A percentile compares a stretch with the other conserved stretches of the same genome.
phyloP scores from a whole-genome alignment of 2,329 filamentous ascomycete species.

The Rhexocercosporidium sp. region DNA sequence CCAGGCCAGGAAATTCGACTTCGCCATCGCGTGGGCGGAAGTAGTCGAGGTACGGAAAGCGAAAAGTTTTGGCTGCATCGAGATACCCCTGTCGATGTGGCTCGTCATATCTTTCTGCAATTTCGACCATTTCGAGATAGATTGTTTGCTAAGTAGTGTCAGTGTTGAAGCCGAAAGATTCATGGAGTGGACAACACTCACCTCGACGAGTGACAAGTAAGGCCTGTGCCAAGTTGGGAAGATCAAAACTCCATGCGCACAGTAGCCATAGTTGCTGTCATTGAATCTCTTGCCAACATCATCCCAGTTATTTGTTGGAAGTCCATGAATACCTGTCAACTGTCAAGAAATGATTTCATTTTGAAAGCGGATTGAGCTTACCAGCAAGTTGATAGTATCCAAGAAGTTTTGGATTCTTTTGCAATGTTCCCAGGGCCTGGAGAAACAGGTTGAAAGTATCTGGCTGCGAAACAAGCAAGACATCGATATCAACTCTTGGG shows the following conservation, averaged over 20 bases:
- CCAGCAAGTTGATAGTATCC: conserved; percentile 9
- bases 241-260: background rate
- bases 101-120: background rate
- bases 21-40: background rate
- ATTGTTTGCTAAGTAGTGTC: background rate
- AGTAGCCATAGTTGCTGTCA: conserved; percentile 3
- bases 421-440: conserved; percentile 5
- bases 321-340: conserved; percentile 9
- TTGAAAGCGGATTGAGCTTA: background rate
- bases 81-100: background rate
- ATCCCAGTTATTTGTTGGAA: conserved; percentile 1
- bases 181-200: conserved; percentile 1
- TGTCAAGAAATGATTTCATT: conserved; percentile 2
- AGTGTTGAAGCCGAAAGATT: background rate
- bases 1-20: conserved; percentile 5
- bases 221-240: conserved; percentile 18
- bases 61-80: conserved; percentile 2
- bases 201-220: conserved; percentile 14
- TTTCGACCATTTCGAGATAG: background rate
- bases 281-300: background rate
- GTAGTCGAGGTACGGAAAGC: background rate
- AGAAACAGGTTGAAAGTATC: conserved; percentile 9
- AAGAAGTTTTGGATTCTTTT: conserved; percentile 10
- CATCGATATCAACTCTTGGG: conserved; percentile 8
- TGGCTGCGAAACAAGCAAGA: conserved; percentile 5